A percentile compares a stretch with the other conserved stretches of the same genome.
Evolutionary conservation across 192 early-diverging fungal genomes (phyloP).

Genomic region (Backusella tarrabulga): DNA sequence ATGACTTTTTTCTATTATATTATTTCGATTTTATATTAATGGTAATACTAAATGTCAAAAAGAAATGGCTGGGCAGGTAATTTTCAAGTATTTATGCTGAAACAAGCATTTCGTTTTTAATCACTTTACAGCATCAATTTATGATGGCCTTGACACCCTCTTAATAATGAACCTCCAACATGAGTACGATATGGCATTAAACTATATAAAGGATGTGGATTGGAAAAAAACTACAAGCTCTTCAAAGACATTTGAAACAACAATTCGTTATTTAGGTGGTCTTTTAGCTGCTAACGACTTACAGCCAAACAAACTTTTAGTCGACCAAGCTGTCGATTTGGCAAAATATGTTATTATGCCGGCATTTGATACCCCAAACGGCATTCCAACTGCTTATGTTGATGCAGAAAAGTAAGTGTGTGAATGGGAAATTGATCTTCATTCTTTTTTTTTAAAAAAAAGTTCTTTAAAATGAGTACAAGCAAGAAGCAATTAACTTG

Average conservation of each 20-base stretch:
- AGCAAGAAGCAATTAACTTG: neutral
- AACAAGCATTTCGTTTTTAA: neutral
- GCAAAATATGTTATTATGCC: slow-evolving; percentile 59
- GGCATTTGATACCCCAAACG: slow-evolving; percentile 64
- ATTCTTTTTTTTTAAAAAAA: neutral
- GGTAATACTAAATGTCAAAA: neutral
- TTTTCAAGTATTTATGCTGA: neutral
- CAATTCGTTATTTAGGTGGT: slow-evolving; percentile 80
- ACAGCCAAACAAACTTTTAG: slow-evolving; percentile 59
- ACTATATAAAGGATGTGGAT: slow-evolving; percentile 36
- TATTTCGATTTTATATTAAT: neutral
- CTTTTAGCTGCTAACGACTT: slow-evolving; percentile 82
- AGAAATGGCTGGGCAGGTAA: slow-evolving; percentile 54
- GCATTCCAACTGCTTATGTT: slow-evolving; percentile 60
- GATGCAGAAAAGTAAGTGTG: slow-evolving; percentile 43
- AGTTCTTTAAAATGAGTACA: neutral
- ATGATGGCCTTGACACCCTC: slow-evolving; percentile 87
- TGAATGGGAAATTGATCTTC: neutral
- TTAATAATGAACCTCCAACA: slow-evolving; percentile 72
- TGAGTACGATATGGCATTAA: slow-evolving; percentile 7
- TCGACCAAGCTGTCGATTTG: slow-evolving; percentile 69
- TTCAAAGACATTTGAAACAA: slow-evolving; percentile 77
- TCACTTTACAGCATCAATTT: slow-evolving; percentile 53
- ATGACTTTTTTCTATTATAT: neutral
- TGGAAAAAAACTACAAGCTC: slow-evolving; percentile 41